phyloP scores from a whole-genome alignment of 352 stramenopile species.

The Pythium biforme region DNA sequence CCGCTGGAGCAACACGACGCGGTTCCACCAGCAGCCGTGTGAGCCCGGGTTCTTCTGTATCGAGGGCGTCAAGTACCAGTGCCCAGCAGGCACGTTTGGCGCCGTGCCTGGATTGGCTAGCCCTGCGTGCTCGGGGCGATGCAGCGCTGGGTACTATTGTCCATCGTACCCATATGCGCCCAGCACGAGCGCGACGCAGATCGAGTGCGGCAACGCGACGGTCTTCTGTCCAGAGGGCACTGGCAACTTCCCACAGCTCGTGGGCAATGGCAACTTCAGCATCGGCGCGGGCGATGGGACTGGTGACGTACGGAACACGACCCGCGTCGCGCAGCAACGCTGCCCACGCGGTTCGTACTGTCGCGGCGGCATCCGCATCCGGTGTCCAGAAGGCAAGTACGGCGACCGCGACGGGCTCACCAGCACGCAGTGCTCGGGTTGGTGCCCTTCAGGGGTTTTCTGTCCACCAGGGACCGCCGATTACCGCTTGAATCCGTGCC shows the following conservation, averaged over 20 bases:
- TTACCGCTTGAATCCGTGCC: conserved; percentile 41
- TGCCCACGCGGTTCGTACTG: conserved; percentile 77
- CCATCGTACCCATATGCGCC: conserved; percentile 49
- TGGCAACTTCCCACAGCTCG: conserved; percentile 41
- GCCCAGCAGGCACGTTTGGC: conserved; percentile 72
- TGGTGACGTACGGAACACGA: conserved; percentile 47
- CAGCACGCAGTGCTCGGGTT: conserved; percentile 49
- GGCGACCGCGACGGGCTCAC: conserved; percentile 50
- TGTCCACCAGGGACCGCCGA: conserved; percentile 61
- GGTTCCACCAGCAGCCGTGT: conserved; percentile 61
- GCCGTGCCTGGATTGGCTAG: conserved; percentile 36
- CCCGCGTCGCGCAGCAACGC: conserved; percentile 42
- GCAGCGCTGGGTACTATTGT: conserved; percentile 67
- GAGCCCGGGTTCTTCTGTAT: conserved; percentile 76
- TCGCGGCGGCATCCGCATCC: conserved; percentile 57
- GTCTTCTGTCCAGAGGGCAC: conserved; percentile 63
- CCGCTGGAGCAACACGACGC: conserved; percentile 41
- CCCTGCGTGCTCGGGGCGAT: conserved; percentile 55
- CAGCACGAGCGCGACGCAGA: conserved; percentile 41
- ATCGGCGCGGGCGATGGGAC: conserved; percentile 37
- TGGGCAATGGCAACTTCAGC: conserved; percentile 53
- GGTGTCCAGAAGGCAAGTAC: conserved; percentile 68
- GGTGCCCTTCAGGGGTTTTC: conserved; percentile 66
- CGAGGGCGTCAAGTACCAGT: conserved; percentile 63
- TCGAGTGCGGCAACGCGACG: conserved; percentile 46